These are phyloP conservation scores for Hypoxylon trugodes DNA, from an alignment of 495 filamentous ascomycete species.

Conservation along the genomic window DNA sequence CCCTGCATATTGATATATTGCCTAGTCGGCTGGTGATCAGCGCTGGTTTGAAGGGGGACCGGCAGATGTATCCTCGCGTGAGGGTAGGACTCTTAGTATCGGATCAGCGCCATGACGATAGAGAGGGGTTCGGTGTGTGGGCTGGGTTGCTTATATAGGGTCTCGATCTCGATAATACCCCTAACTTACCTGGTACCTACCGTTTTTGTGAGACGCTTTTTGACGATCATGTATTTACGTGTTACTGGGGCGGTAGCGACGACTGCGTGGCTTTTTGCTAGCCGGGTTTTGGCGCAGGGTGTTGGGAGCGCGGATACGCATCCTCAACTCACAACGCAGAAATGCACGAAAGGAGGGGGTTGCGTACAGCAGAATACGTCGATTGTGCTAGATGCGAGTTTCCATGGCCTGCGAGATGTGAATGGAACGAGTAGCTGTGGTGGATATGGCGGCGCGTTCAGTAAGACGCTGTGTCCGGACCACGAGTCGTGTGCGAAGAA, in stretches of 20 bases:
- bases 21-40: constrained; percentile 32
- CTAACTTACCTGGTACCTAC: constrained; percentile 3
- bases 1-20: constrained; percentile 39
- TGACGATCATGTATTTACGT: constrained; percentile 21
- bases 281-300: constrained; percentile 18
- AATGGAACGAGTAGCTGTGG: constrained; percentile 60
- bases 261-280: constrained; percentile 10
- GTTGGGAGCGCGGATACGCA: constrained; percentile 47
- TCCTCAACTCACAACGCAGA: constrained; percentile 65
- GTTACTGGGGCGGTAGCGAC: background rate
- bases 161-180: background rate
- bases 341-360: constrained; percentile 59
- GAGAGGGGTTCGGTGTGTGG: constrained; percentile 2
- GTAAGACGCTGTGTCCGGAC: constrained; percentile 62
- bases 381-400: constrained; percentile 72
- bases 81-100: background rate
- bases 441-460: constrained; percentile 47
- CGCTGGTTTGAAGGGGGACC: constrained; percentile 22
- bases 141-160: constrained; percentile 17
- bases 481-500: constrained; percentile 62
- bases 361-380: constrained; percentile 62
- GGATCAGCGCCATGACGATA: constrained; percentile 4
- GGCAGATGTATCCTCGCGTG: constrained; percentile 21
- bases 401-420: constrained; percentile 66
- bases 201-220: background rate